Base-by-base conservation (phyloP, 2,329 filamentous ascomycete genomes). In the Septoria petroselini region DNA sequence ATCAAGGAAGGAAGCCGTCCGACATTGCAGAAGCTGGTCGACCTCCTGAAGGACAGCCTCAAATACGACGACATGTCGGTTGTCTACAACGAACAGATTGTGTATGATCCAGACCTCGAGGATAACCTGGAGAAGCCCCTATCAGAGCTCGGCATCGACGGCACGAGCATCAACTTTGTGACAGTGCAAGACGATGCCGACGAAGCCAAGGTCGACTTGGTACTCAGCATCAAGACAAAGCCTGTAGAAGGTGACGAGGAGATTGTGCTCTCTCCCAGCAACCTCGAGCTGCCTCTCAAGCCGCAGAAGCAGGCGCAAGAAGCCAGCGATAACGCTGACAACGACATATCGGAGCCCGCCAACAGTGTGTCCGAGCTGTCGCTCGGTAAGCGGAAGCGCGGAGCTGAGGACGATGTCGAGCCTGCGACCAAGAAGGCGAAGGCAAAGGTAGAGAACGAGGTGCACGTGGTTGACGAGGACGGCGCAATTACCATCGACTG, bases 21-120 rank as follows among this genome's bases (percentile, higher is more conserved):
- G 2, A 95, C 87, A 0, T 73, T 98, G 6, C 78, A 83, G 29
- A 83, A 96, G 59, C 69, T 98, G 2, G 85, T 97, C 0, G 80
- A 93, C 41, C 78, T 95, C 34, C 72, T 96, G 38, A 82, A 81
- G 57, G 59, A 73, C 3, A 76, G 88, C 57, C 73, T 96, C 2
- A 84, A 84, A 3, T 96, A 93, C 64, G 82, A 83, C 4, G 83
- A 90, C 50, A 81, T 97, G 57, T 85, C 84, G 3, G 73, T 97
- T 50, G 86, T 80, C 63, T 48, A 39, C 33, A 84, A 89, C 5
- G 75, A 79, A 7, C 85, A 85, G 42, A 76, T 91, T n/a, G 76
- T 97, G 34, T 97, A 95, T 62, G 93, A 97, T 62, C 81, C 84
- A 0, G 93, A 97, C 48, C 82, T 95, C 62, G 88, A 88, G 3